Base-by-base conservation (phyloP, 2,329 filamentous ascomycete species). In the Juglanconis sp. region DNA sequence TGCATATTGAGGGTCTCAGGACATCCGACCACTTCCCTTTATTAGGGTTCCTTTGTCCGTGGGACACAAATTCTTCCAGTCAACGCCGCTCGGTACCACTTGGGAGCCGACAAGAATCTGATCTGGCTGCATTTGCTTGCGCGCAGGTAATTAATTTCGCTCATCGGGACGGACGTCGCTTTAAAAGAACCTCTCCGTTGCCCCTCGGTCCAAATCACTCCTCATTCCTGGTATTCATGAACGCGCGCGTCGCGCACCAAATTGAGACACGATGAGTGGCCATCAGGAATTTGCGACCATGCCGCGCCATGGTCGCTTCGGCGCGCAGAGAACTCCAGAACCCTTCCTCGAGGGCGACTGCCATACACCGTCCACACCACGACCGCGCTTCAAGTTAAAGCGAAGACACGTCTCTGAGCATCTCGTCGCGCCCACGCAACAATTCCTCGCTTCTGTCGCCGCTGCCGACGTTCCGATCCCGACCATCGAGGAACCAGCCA, bases 371-470 rank as follows among this genome's bases (percentile, higher is more conserved):
- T 80, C 80, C 42, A 78, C 82, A 32, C 80, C 79, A 48, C 78
- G 81, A 67, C 81, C 79, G 63, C 81, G 81, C 56, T 76, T 86
- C 66, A 79, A 77, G 64, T 71, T 87, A 62, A 84, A 84, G 71
- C 79, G 80, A 66, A 83, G 83, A 66, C 77, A 80, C 67, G 77
- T 78, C 42, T 79, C 82, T 31, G 64, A 65, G 48, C 77, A 80
- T 59, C 74, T 83, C 10, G 72, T 78, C 61, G 84, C 84, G 42
- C 84, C 86, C 2, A 88, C 86, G 1, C 79, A 86, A 67, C 84
- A 88, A 54, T 88, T 88, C 67, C 79, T 88, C n/a, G 85, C 84
- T 3, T 87, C 85, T 4, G 86, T 88, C 60, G 85, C 84, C 49
- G 84, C 85, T 17, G 86, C 84, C 62, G 86, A 88, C 68, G 76